A percentile compares a stretch with the other conserved stretches of the same genome.
phyloP scores from a whole-genome alignment of 805 yeast species.

The Danielia oregonensis region DNA sequence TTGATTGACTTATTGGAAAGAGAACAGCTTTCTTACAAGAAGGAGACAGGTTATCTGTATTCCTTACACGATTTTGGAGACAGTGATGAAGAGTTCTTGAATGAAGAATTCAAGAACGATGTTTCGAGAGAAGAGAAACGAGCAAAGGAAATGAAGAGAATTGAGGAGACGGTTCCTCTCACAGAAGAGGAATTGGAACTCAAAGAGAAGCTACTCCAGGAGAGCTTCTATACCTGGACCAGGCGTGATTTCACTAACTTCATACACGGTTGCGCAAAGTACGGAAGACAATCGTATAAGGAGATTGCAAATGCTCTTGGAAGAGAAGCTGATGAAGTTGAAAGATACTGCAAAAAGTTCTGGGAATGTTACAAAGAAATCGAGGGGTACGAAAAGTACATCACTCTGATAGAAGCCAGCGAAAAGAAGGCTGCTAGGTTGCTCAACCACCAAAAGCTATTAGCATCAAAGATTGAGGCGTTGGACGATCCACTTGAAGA shows the following conservation, averaged over 20 bases:
- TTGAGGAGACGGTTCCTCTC: slow-evolving; percentile 54
- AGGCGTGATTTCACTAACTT: slow-evolving; percentile 72
- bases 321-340: slow-evolving; percentile 58
- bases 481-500: slow-evolving; percentile 60
- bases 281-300: slow-evolving; percentile 51
- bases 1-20: slow-evolving; percentile 52
- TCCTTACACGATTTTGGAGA: slow-evolving; percentile 60
- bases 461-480: slow-evolving; percentile 50
- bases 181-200: slow-evolving; percentile 57
- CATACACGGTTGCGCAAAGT: slow-evolving; percentile 64
- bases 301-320: slow-evolving; percentile 54
- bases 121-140: slow-evolving; percentile 33
- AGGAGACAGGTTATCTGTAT: slow-evolving; percentile 55
- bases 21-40: slow-evolving; percentile 64
- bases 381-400: slow-evolving; percentile 68
- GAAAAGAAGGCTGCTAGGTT: slow-evolving; percentile 62
- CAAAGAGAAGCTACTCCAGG: slow-evolving; percentile 50
- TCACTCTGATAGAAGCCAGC: slow-evolving; percentile 68
- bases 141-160: slow-evolving; percentile 48
- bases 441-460: slow-evolving; percentile 50
- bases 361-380: slow-evolving; percentile 60
- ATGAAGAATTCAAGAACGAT: slow-evolving; percentile 42
- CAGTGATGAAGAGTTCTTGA: slow-evolving; percentile 44
- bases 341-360: slow-evolving; percentile 53
- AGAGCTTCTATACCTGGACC: slow-evolving; percentile 67